These are phyloP conservation scores for Gossypium raimondii DNA, from an alignment of 345 rosid species.

Conservation along the genomic window DNA sequence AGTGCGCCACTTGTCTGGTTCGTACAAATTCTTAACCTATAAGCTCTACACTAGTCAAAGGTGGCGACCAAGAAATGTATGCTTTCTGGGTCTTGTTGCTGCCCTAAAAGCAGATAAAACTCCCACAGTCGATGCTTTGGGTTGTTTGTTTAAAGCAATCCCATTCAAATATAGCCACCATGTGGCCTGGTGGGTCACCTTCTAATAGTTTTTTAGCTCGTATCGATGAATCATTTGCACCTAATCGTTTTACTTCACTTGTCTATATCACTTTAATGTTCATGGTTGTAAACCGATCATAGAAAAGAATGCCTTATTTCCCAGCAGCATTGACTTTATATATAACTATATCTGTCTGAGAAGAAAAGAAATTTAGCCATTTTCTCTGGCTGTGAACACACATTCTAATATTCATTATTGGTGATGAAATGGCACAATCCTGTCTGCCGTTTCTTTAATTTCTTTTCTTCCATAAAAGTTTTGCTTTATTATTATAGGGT, in stretches of 20 bases:
- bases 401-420: not conserved
- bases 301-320: not conserved
- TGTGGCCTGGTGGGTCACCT: constrained; percentile 9
- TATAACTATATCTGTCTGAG: not conserved
- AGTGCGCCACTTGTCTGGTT: constrained; percentile 19
- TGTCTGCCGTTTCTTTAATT: not conserved
- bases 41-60: not conserved
- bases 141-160: constrained; percentile 24
- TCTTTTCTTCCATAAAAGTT: constrained; percentile 7
- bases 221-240: too few species aligned
- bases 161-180: constrained; percentile 13
- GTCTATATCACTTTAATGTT: not conserved
- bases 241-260: not conserved
- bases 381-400: not conserved
- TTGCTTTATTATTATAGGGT: constrained; percentile 23
- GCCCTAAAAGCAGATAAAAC: constrained; percentile 12
- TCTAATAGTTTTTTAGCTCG: not conserved
- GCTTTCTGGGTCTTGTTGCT: constrained; percentile 10
- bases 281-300: too few species aligned
- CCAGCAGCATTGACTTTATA: not conserved
- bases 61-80: not conserved
- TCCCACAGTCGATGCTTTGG: constrained; percentile 28
- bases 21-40: not conserved
- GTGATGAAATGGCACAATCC: constrained; percentile 11
- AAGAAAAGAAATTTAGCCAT: not conserved